Conservation (phyloP, 192 early-diverging fungal genomes). For the Backusella mclennaniae region DNA sequence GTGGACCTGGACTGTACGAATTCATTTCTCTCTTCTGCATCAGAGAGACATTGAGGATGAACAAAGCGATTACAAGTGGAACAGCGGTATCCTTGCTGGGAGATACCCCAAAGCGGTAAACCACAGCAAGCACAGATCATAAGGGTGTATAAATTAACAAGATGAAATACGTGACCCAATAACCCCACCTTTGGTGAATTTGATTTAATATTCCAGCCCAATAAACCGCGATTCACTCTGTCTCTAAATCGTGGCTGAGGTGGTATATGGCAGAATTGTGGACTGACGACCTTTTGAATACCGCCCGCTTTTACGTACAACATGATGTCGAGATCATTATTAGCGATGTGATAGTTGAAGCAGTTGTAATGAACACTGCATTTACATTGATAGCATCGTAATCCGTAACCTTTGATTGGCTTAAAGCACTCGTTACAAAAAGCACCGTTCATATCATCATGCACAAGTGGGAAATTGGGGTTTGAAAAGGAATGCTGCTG, state of each 20-base stretch:
- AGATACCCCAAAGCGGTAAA: constrained; percentile 54
- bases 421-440: constrained; percentile 42
- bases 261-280: constrained; percentile 41
- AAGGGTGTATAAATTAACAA: constrained; percentile 54
- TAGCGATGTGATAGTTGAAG: constrained; percentile 34
- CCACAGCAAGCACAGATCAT: constrained; percentile 49
- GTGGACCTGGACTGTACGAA: neutral
- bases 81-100: constrained; percentile 55
- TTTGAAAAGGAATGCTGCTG: neutral
- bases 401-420: constrained; percentile 44
- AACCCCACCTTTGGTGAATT: constrained; percentile 9
- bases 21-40: constrained; percentile 4
- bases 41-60: constrained; percentile 40
- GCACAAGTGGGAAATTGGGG: neutral
- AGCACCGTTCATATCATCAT: constrained; percentile 13
- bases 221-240: neutral
- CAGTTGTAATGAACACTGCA: constrained; percentile 50
- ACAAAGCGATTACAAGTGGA: constrained; percentile 46
- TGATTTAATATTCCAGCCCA: neutral
- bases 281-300: constrained; percentile 41
- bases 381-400: constrained; percentile 52
- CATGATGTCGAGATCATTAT: constrained; percentile 34
- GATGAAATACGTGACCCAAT: constrained; percentile 46
- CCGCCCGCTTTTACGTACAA: constrained; percentile 35
- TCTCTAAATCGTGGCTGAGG: constrained; percentile 17